Evolutionary conservation across 345 rosid species (phyloP), one percentile per base, ranked within the genome.

Genomic region (Camelina neglecta): DNA sequence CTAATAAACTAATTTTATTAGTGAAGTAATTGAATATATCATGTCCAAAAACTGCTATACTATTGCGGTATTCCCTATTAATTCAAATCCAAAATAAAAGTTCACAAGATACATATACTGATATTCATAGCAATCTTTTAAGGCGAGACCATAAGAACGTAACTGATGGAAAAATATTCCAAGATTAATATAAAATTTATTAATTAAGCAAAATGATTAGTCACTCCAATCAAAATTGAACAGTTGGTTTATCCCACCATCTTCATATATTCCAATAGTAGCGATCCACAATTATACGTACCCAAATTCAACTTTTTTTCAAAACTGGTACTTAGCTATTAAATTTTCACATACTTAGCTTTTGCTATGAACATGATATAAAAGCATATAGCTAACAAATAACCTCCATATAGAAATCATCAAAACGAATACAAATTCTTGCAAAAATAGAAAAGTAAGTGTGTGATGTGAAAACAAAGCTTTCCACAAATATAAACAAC

Each of bases 401-500:
- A 56, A 73, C 15, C 12, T 45, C 20, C 26, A 44, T 9, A 65
- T 23, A 12, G 26, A 10, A n/a, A 66, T 58, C 54, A 75, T 60
- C 56, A 60, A 50, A 75, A 67, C 48, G 56, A 67, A 67, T 60
- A 51, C 48, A 51, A 41, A 50, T 60, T 60, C 56, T 50, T 41
- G 2, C 78, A 58, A 48, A 57, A 58, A 49, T 13, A 29, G 63
- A 29, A 49, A 59, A 26, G 11, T 59, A 67, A 67, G 23, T 45
- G 67, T 51, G 69, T 51, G 69, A 67, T 12, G 60, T 58, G 8
- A 24, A 48, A 75, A 68, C 56, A 69, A 63, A 76, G 38, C 57
- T 63, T 70, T 76, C 80, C 44, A 33, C n/a, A 63, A 76, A 68
- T 39, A 67, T 15, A 76, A 15, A 67, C 11, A 56, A 59, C 8